Conservation (phyloP, 371 early-diverging fungal species). For the Mucor lusitanicus region DNA sequence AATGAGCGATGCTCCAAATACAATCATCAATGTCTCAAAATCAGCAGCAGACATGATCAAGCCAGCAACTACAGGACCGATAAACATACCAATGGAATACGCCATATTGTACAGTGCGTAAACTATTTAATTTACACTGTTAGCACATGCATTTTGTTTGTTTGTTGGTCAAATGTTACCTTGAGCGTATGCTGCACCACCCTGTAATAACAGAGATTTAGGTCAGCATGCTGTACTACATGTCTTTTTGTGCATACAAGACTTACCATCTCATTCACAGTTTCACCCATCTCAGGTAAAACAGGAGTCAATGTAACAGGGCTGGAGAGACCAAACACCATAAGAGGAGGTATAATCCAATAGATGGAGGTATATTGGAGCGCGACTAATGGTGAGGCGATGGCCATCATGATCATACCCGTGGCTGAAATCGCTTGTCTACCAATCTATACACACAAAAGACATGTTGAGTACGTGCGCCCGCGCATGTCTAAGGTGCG, state of each 20-base stretch:
- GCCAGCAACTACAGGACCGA: conserved; percentile 62
- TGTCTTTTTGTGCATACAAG: conserved; percentile 6
- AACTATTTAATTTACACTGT: conserved; percentile 24
- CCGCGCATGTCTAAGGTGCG: too few species aligned
- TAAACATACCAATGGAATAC: conserved; percentile 58
- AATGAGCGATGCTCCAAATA: conserved; percentile 30
- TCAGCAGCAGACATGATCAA: conserved; percentile 36
- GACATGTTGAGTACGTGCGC: not conserved
- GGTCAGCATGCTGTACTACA: conserved; percentile 12
- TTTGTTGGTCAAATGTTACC: conserved; percentile 25
- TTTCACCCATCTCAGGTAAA: conserved; percentile 61
- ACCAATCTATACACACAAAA: conserved; percentile 39
- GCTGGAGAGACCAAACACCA: conserved; percentile 58
- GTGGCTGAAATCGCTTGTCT: conserved; percentile 50
- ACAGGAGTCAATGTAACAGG: conserved; percentile 60
- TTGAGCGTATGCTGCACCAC: conserved; percentile 56
- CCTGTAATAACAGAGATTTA: conserved; percentile 22
- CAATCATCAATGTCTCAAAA: conserved; percentile 43
- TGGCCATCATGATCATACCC: conserved; percentile 58
- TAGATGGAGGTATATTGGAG: conserved; percentile 41
- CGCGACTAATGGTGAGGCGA: conserved; percentile 52
- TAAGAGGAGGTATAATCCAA: conserved; percentile 51
- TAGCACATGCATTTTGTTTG: not conserved
- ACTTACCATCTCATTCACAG: conserved; percentile 53
- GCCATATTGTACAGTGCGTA: conserved; percentile 62